These are phyloP conservation scores for Aspergillus luchuensis DNA, from an alignment of 2,329 filamentous ascomycete genomes.

Conservation along the genomic window DNA sequence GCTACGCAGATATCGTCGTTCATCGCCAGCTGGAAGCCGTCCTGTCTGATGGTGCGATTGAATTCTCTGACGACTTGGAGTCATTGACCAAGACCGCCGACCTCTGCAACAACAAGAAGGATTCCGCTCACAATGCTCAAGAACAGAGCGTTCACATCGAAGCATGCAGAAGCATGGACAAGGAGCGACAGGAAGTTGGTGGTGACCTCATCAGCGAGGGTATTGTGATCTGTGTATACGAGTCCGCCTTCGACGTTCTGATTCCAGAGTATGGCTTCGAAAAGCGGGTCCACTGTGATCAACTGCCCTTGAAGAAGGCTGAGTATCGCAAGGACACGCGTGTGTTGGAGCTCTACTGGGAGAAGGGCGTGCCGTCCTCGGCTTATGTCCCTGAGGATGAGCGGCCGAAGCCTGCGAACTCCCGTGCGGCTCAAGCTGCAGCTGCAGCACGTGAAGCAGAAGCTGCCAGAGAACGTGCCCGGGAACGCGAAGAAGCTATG, in stretches of 20 bases:
- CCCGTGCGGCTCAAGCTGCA: conserved; percentile 72
- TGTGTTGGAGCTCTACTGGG: conserved; percentile 96
- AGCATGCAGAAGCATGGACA: conserved; percentile 94
- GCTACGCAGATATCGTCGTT: conserved; percentile 92
- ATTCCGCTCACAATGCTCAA: conserved; percentile 94
- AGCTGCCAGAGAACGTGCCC: conserved; percentile 75
- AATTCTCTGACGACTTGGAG: conserved; percentile 88
- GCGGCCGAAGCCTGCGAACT: conserved; percentile 79
- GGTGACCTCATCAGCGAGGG: conserved; percentile 94
- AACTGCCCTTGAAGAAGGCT: conserved; percentile 96
- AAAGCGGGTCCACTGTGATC: conserved; percentile 98
- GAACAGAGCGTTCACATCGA: conserved; percentile 99
- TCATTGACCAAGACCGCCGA: conserved; percentile 88
- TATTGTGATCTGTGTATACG: conserved; percentile 95
- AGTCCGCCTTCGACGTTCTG: conserved; percentile 96
- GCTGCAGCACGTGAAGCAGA: conserved; percentile 79
- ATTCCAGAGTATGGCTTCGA: conserved; percentile 99
- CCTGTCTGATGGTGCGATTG: conserved; percentile 76
- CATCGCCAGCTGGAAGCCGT: conserved; percentile 91
- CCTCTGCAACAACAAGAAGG: conserved; percentile 98
- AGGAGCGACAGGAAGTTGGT: conserved; percentile 79
- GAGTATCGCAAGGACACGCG: conserved; percentile 97
- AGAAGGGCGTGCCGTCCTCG: conserved; percentile 97
- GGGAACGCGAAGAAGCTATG: conserved; percentile 86
- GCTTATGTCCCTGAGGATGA: conserved; percentile 97